Conservation (phyloP, 805 yeast species). For the Kodamaea hsintzibuensis region DNA sequence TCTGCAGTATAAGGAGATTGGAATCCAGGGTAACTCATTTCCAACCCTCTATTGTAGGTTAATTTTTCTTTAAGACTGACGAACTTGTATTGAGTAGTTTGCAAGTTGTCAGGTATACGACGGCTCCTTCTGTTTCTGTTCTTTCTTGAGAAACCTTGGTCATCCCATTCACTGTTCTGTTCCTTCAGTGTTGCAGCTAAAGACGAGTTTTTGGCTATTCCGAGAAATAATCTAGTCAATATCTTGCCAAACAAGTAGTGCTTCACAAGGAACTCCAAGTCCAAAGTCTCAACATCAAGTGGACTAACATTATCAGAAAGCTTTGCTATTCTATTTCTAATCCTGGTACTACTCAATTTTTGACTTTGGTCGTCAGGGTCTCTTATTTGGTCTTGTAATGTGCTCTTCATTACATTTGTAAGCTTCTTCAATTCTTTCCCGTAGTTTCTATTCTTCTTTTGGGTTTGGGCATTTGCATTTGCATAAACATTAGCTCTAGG, state of each 20-base stretch:
- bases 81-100: conserved; percentile 24
- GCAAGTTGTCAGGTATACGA: conserved; percentile 1
- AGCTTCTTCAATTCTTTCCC: conserved; percentile 49
- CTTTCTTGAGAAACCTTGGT: conserved; percentile 1
- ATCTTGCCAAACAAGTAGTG: conserved; percentile 35
- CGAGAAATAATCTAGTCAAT: conserved; percentile 34
- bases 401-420: conserved; percentile 67
- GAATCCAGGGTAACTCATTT: neutral
- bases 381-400: conserved; percentile 61
- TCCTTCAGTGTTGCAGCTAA: neutral
- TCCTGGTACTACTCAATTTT: conserved; percentile 27
- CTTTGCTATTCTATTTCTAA: conserved; percentile 36
- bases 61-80: conserved; percentile 37
- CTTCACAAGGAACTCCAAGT: conserved; percentile 35
- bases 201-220: conserved; percentile 11
- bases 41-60: conserved; percentile 13
- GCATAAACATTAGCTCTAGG: no score
- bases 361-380: conserved; percentile 11
- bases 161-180: conserved; percentile 5
- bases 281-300: conserved; percentile 42
- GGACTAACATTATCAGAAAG: conserved; percentile 36
- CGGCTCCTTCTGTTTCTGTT: conserved; percentile 1
- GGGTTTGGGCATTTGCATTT: neutral
- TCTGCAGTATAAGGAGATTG: conserved; percentile 12
- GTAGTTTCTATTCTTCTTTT: conserved; percentile 32